Evolutionary conservation across 108 stramenopile species (phyloP).

Genomic region (Nitzschia palea): DNA sequence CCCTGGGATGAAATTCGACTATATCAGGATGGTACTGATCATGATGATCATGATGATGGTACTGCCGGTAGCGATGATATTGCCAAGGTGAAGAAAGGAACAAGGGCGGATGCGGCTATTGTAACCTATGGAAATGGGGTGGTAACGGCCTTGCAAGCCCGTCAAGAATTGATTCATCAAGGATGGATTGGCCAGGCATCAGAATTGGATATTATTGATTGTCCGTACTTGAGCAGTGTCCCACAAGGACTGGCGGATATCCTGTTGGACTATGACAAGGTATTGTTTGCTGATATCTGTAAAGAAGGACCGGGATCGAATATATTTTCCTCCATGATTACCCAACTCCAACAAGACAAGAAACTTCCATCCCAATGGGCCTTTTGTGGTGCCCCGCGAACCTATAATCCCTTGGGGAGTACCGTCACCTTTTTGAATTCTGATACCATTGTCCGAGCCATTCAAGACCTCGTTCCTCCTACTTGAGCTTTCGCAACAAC

Average conservation of each 20-base stretch:
- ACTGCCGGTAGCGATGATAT: background rate
- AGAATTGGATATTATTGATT: constrained; percentile 77
- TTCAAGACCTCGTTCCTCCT: too few relatives aligned
- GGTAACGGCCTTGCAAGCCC: constrained; percentile 65
- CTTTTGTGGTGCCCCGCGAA: constrained; percentile 69
- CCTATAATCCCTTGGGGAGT: constrained; percentile 77
- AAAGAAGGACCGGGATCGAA: constrained; percentile 83
- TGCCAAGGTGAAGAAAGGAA: background rate
- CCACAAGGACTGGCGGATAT: constrained; percentile 55
- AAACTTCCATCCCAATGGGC: constrained; percentile 54
- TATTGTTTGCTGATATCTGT: constrained; percentile 87
- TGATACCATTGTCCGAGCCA: constrained; percentile 1
- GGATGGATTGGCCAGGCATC: constrained; percentile 26
- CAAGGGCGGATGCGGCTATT: constrained; percentile 32
- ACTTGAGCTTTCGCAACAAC: too few relatives aligned
- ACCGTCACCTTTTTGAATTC: constrained; percentile 30
- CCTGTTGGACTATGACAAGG: constrained; percentile 41
- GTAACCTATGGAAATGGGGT: constrained; percentile 90
- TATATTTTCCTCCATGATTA: constrained; percentile 56
- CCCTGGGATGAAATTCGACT: constrained; percentile 59
- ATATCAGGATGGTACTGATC: background rate
- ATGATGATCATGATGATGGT: too few relatives aligned
- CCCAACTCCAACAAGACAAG: constrained; percentile 43
- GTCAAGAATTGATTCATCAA: constrained; percentile 39
- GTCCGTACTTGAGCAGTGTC: constrained; percentile 65